Base-by-base conservation (phyloP, 1,139 yeast genomes). In the Candida tropicalis region DNA sequence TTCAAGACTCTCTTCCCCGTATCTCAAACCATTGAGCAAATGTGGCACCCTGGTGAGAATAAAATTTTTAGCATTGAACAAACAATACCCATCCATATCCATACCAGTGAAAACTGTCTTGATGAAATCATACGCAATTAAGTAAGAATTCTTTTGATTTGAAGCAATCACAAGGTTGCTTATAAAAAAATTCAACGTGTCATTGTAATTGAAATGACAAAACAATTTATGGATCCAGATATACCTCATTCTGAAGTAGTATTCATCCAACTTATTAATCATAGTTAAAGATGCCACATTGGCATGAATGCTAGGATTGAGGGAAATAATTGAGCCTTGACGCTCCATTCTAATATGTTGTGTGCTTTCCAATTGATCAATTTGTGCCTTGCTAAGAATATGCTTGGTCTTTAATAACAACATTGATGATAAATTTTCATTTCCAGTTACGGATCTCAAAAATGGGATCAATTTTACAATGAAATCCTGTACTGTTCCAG, bases 1-100 rank as follows among this genome's bases (percentile, higher is more conserved):
- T 35, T 53, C 54, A 5, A 58, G 38, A n/a, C 49, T 42, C 23
- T 58, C 65, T 15, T 53, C 57, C 6, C 55, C 55, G n/a, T 61
- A 44, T 52, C 20, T 35, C 45, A 50, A 17, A 23, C 42, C 11
- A 49, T 36, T 13, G 42, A 64, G 43, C 5, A 65, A 47, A 6
- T 47, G 45, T 2, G 73, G 71, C 3, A 69, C 44, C 38, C 65
- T 53, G 7, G 71, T 57, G 8, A 64, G 51, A 4, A 72, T 57
- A 46, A 65, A 73, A 44, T 62, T 70, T 32, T 58, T 56, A 69
- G 73, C 70, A 50, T 68, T 69, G 49, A 59, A 61, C 7, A 41
- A 18, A 22, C 26, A 38, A 28, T 42, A 42, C 51, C 59, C 57
- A 17, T 50, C 46, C 16, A 49, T 20, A 15, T 48, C 42, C 6